Percentiles rank a stretch among this genome's conserved stretches.
These are phyloP conservation scores for Diaporthe vaccinii DNA, from an alignment of 2,329 filamentous ascomycete genomes.

Conservation along the genomic window DNA sequence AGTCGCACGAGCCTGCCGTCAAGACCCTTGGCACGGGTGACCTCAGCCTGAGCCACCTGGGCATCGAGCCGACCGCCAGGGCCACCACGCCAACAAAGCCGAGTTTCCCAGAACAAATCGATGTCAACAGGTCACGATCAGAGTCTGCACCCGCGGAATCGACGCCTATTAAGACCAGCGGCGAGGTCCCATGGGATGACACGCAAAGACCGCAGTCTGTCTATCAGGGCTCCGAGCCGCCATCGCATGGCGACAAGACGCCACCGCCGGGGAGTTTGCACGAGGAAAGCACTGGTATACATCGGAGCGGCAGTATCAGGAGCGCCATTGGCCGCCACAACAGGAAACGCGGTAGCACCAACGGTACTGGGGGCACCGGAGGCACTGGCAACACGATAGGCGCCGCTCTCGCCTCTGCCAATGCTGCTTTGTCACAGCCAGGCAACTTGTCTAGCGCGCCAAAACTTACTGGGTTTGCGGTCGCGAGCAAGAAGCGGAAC, in stretches of 20 bases:
- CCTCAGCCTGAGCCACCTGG: constrained; percentile 88
- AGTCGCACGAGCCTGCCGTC: constrained; percentile 80
- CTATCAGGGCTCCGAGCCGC: constrained; percentile 56
- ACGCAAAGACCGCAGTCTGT: constrained; percentile 60
- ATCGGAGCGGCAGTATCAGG: constrained; percentile 76
- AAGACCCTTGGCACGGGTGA: constrained; percentile 92
- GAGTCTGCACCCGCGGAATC: constrained; percentile 70
- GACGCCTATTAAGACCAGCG: constrained; percentile 45
- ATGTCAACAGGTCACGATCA: constrained; percentile 62
- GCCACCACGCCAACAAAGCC: constrained; percentile 69
- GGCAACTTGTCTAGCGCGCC: constrained; percentile 70
- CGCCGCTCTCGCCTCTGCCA: constrained; percentile 79
- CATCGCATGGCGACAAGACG: constrained; percentile 69
- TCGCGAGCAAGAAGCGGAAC: constrained; percentile 96
- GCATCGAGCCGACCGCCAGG: constrained; percentile 75
- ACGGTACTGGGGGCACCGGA: constrained; percentile 62
- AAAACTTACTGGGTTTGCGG: constrained; percentile 93
- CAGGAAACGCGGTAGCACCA: constrained; percentile 84
- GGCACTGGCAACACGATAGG: constrained; percentile 76
- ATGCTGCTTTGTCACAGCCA: constrained; percentile 77
- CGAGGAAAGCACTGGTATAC: constrained; percentile 72
- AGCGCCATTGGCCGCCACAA: constrained; percentile 68
- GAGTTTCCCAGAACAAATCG: constrained; percentile 65
- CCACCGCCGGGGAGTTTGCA: constrained; percentile 75
- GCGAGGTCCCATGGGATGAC: constrained; percentile 56